Percentiles rank a stretch among this genome's conserved stretches.
phyloP scores from a whole-genome alignment of 495 filamentous ascomycete genomes.

The Talaromyces trachyspermus region DNA sequence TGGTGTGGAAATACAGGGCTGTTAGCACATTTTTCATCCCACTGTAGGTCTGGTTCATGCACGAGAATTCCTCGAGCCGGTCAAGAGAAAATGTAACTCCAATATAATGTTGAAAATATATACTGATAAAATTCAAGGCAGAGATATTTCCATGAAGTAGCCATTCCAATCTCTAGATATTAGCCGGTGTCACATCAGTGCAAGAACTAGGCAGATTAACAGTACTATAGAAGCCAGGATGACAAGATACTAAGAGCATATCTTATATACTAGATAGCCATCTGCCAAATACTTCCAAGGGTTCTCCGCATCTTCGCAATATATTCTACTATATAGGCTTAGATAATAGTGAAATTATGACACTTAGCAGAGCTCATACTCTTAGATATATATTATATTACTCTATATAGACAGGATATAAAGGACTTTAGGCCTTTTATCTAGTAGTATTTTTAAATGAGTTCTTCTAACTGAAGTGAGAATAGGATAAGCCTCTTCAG shows the following conservation, averaged over 20 bases:
- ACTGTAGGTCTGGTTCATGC: constrained; percentile 81
- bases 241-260: constrained; percentile 67
- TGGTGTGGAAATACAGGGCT: too few relatives aligned
- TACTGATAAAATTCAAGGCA: constrained; percentile 34
- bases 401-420: constrained; percentile 83
- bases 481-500: constrained; percentile 88
- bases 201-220: constrained; percentile 87
- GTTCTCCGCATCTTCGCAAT: constrained; percentile 72
- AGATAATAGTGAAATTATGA: constrained; percentile 93
- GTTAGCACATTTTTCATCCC: too few relatives aligned
- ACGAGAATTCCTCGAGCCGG: constrained; percentile 84
- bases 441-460: constrained; percentile 93
- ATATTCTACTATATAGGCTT: constrained; percentile 98
- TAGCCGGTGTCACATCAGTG: constrained; percentile 75
- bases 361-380: constrained; percentile 82
- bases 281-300: constrained; percentile 82
- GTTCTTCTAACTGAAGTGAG: constrained; percentile 74
- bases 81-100: constrained; percentile 56
- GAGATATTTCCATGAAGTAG: constrained; percentile 89
- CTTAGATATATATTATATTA: constrained; percentile 85
- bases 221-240: constrained; percentile 92
- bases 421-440: constrained; percentile 93
- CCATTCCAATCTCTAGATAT: constrained; percentile 94
- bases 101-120: not conserved
- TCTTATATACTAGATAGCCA: constrained; percentile 96